Evolutionary conservation across 2,329 filamentous ascomycete species (phyloP).

Genomic region (Penicillium sp.): DNA sequence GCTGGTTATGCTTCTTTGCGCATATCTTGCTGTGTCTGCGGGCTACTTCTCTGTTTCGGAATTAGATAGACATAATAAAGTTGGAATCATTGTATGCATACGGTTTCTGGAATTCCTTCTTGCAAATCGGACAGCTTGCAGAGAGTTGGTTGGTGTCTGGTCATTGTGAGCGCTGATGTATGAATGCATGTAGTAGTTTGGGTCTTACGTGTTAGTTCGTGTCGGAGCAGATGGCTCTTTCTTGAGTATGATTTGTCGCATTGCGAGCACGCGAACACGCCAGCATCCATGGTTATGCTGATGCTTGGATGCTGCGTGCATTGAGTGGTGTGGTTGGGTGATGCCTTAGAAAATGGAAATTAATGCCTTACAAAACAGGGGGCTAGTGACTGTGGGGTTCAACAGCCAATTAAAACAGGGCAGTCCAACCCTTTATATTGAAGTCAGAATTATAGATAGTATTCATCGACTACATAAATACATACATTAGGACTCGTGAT

Average conservation of each 20-base stretch:
- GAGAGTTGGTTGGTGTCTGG: constrained; percentile 22
- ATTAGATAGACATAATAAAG: no score
- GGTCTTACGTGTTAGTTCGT: constrained; percentile 25
- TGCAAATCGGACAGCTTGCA: constrained; percentile 27
- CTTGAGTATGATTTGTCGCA: constrained; percentile 28
- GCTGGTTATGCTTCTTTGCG: constrained; percentile 27
- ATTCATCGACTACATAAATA: not conserved
- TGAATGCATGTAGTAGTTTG: not conserved
- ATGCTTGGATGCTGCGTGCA: not conserved
- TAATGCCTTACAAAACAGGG: not conserved
- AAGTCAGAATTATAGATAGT: no score
- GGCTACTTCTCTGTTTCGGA: constrained; percentile 23
- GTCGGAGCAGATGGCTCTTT: constrained; percentile 26
- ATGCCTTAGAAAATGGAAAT: not conserved
- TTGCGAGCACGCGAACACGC: constrained; percentile 25
- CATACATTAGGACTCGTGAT: not conserved
- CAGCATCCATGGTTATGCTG: not conserved
- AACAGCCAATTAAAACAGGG: not conserved
- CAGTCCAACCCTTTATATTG: not conserved
- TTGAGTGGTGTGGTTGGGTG: not conserved
- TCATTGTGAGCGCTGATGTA: constrained; percentile 10
- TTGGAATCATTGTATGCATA: constrained; percentile 8
- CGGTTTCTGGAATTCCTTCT: constrained; percentile 27
- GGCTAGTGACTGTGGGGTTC: not conserved
- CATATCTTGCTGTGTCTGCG: constrained; percentile 28